Evolutionary conservation across 106 monocot genomes (phyloP).

Genomic region (Alisma plantagoaquatica): DNA sequence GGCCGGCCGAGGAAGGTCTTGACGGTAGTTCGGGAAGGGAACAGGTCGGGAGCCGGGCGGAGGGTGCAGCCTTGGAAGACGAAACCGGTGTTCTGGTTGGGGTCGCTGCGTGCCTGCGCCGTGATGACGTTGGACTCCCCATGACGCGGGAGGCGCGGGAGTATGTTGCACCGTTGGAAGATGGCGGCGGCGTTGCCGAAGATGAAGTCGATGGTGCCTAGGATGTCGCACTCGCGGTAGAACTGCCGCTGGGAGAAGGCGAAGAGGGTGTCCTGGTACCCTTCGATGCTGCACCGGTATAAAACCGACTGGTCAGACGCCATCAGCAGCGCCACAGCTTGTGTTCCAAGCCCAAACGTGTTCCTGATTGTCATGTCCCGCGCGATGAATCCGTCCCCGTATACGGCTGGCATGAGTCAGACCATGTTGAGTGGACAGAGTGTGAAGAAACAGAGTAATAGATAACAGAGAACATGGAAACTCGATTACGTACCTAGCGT

Average conservation of each 20-base stretch:
- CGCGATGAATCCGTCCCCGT: slow-evolving; percentile 56
- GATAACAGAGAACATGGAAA: neutral
- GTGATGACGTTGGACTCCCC: neutral
- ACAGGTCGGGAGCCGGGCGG: neutral
- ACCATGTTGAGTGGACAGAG: too few relatives aligned
- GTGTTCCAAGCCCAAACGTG: slow-evolving; percentile 45
- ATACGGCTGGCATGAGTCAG: slow-evolving; percentile 29
- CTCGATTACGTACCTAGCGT: slow-evolving; percentile 46
- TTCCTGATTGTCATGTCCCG: slow-evolving; percentile 51
- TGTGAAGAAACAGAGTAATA: neutral
- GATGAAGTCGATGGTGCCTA: slow-evolving; percentile 14
- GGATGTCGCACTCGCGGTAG: slow-evolving; percentile 3
- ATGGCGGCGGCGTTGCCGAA: slow-evolving; percentile 12
- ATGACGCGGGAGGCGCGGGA: neutral
- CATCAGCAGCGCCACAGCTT: slow-evolving; percentile 50
- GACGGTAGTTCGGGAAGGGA: neutral
- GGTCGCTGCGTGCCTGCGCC: neutral
- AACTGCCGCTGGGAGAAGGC: slow-evolving; percentile 2
- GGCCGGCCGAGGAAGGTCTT: slow-evolving; percentile 6
- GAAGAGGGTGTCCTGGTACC: slow-evolving; percentile 10
- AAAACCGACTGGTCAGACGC: slow-evolving; percentile 55
- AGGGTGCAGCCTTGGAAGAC: slow-evolving; percentile 1
- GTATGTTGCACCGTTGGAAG: slow-evolving; percentile 7
- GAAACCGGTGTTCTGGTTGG: slow-evolving; percentile 8
- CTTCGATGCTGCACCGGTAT: slow-evolving; percentile 51